These are phyloP conservation scores for Leptographium flavum DNA, from an alignment of 2,329 filamentous ascomycete genomes.

Conservation along the genomic window DNA sequence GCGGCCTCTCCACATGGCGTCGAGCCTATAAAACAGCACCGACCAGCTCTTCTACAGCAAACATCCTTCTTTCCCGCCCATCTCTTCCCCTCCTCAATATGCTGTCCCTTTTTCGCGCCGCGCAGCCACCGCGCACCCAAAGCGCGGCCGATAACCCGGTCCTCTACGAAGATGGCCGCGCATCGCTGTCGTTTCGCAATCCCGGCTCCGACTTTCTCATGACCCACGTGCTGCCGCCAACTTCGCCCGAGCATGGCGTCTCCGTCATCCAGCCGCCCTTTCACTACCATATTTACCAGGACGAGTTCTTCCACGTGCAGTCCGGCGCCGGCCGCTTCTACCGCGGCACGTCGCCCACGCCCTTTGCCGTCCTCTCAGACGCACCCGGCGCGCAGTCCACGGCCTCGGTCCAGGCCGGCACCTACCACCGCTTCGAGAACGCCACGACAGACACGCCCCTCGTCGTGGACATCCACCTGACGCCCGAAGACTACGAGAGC, in stretches of 20 bases:
- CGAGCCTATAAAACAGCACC: too few relatives aligned
- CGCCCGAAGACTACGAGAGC: constrained; percentile 7
- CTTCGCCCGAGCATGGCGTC: background rate
- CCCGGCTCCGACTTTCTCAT: constrained; percentile 5
- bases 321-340: constrained; percentile 11
- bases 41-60: too few relatives aligned
- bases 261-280: constrained; percentile 10
- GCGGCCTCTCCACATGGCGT: too few relatives aligned
- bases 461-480: constrained; percentile 8
- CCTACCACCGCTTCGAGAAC: constrained; percentile 8
- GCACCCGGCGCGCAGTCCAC: background rate
- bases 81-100: background rate
- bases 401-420: constrained; percentile 1
- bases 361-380: background rate
- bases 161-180: constrained; percentile 5
- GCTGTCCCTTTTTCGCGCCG: constrained; percentile 2
- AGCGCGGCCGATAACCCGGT: background rate
- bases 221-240: constrained; percentile 4
- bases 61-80: too few relatives aligned
- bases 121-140: constrained; percentile 1
- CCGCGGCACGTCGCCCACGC: background rate
- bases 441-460: constrained; percentile 3
- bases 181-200: constrained; percentile 4
- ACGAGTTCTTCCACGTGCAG: constrained; percentile 12
- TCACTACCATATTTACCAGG: constrained; percentile 13